These are phyloP conservation scores for Platanthera guangdongensis DNA, from an alignment of 106 monocot genomes.

Conservation along the genomic window DNA sequence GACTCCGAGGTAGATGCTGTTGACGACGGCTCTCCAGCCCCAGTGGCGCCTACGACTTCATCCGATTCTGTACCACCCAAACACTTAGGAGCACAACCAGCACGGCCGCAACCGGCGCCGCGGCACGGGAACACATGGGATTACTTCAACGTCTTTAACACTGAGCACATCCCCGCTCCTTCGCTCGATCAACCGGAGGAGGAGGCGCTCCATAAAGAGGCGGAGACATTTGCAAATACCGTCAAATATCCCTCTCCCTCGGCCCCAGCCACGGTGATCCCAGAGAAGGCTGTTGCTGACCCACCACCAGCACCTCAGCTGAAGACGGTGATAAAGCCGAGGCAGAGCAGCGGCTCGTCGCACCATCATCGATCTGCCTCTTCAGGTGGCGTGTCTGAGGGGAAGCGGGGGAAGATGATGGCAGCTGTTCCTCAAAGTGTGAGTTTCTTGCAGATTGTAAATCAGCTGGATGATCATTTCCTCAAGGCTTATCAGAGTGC, in stretches of 20 bases:
- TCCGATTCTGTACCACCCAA: conserved; percentile 7
- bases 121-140: neutral
- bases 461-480: conserved; percentile 70
- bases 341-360: conserved; percentile 10
- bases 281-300: conserved; percentile 19
- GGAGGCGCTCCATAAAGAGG: neutral
- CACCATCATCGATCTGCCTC: conserved; percentile 34
- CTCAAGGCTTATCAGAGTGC: conserved; percentile 70
- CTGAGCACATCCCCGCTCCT: conserved; percentile 29
- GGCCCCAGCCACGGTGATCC: conserved; percentile 4
- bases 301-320: conserved; percentile 8
- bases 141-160: conserved; percentile 49
- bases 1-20: conserved; percentile 23
- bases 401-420: conserved; percentile 27
- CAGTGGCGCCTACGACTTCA: conserved; percentile 4
- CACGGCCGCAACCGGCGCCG: conserved; percentile 17
- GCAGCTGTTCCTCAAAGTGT: neutral
- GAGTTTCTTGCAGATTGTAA: conserved; percentile 43
- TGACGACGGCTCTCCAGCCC: conserved; percentile 7
- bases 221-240: conserved; percentile 7
- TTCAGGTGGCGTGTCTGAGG: conserved; percentile 14
- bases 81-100: conserved; percentile 2
- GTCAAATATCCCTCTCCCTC: neutral
- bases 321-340: conserved; percentile 12
- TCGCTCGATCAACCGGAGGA: conserved; percentile 30